Base-by-base conservation (phyloP, 768 basidiomycete species). In the Phylloporus scabripes region DNA sequence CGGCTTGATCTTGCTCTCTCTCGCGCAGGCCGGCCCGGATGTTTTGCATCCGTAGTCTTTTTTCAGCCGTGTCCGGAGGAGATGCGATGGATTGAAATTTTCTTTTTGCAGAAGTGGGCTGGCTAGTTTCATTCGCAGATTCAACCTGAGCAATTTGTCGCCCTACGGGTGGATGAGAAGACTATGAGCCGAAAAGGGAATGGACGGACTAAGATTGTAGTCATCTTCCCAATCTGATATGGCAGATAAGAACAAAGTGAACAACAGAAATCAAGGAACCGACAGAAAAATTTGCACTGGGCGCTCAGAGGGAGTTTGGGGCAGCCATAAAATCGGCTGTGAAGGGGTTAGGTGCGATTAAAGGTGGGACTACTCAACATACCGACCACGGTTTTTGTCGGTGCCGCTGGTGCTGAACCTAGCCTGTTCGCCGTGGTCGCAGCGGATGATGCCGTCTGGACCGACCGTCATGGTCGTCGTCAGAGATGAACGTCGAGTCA, bases 271-370 rank as follows among this genome's bases (percentile, higher is more conserved):
- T 0, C n/a, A 38, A 5, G n/a, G 0, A 14, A 52, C 64, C 21
- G 53, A 76, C 76, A 57, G 29, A 65, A 78, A 49, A 74, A 78
- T 0, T 42, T 32, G 24, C 66, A 67, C 6, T 11, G 23, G 0
- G 52, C 42, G 14, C 5, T 4, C 0, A 3, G 24, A 24, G 39
- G 3, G 10, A 29, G n/a, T 47, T 63, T 63, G 6, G 57, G 38
- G 48, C 77, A 78, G n/a, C 33, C 37, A 43, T 71, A 77, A 60
- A 71, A 79, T 2, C 45, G 65, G 52, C 66, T 65, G 49, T 24
- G 1, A 0, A 5, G n/a, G 0, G 31, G 0, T 15, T 18, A 42
- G 26, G 15, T 12, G 9, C 5, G 11, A 12, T 45, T 46, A 41
- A 5, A 15, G 7, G 17, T 24, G 10, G 23, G 3, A 0, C n/a